Base-by-base conservation (phyloP, 2,329 filamentous ascomycete genomes). In the Cordyceps cicadae region DNA sequence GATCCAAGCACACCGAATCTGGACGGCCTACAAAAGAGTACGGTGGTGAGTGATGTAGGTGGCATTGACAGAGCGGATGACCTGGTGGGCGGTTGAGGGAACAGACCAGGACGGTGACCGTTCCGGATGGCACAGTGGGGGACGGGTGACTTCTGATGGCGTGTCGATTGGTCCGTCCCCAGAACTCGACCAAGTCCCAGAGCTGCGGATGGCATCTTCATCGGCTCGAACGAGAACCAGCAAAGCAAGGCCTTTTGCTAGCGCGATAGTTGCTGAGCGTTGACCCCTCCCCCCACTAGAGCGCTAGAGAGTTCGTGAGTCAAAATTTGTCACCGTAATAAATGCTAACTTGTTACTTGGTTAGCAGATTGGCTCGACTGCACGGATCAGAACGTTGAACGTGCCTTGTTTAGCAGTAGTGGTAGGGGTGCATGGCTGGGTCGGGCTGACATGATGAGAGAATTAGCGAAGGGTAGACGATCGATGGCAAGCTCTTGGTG, bases 71-170 rank as follows among this genome's bases (percentile, higher is more conserved):
- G 61, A 43, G 45, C 5, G 17, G 51, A 43, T 54, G 26, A 43
- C 24, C 32, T 34, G 43, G 6, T 39, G 29, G 41, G 45, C 39
- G 39, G 54, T 6, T 3, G 43, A 12, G 51, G 54, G 17, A 60
- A 24, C 21, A 50, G 65, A 67, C 67, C 66, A 61, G 24, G 50
- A 64, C 66, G 67, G 67, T 66, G 66, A 68, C 64, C 60, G 64
- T 68, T 66, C 67, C 67, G 67, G 64, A 69, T 68, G 66, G 63
- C 66, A 68, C 67, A 62, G 64, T 61, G 63, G 52, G 46, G 32
- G 15, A 4, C 63, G 52, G 46, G 50, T 32, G 9, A 8, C 51
- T 17, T 53, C 50, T 54, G 43, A 56, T 64, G 62, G 52, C 51
- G 65, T 67, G 65, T 63, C 66, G 66, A 68, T 67, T 67, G 34